Evolutionary conservation across 768 basidiomycete species (phyloP).

Genomic region (Naematelia encephala): DNA sequence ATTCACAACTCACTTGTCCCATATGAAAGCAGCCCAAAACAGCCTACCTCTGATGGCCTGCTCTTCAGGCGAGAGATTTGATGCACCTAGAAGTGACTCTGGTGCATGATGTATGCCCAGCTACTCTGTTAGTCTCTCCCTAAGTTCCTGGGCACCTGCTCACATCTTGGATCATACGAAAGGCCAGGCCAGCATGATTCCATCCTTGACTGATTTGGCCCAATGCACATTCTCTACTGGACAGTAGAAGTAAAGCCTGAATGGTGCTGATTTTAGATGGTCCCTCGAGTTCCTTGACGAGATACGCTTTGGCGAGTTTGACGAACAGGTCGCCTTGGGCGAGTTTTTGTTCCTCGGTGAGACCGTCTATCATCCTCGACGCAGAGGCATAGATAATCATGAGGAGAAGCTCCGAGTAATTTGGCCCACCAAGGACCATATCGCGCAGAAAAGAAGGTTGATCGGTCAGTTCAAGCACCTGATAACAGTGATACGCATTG

Average conservation of each 20-base stretch:
- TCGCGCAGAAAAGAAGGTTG: conserved; percentile 13
- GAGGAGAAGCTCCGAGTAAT: conserved; percentile 18
- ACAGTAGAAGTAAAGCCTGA: conserved; percentile 3
- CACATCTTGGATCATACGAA: conserved; percentile 19
- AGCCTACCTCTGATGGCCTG: conserved; percentile 10
- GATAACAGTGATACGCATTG: conserved; percentile 11
- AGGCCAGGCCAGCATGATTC: conserved; percentile 13
- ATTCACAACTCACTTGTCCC: conserved; percentile 25
- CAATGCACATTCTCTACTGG: conserved; percentile 8
- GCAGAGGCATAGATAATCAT: conserved; percentile 17
- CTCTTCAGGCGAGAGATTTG: conserved; percentile 11
- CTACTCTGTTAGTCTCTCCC: conserved; percentile 5
- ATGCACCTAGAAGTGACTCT: conserved; percentile 7
- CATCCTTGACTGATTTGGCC: conserved; percentile 5
- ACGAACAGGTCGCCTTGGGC: conserved; percentile 15
- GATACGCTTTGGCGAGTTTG: conserved; percentile 15
- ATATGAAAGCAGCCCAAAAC: conserved; percentile 22
- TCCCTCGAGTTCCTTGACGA: conserved; percentile 17
- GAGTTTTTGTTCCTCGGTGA: conserved; percentile 7
- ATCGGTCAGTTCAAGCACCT: conserved; percentile 13
- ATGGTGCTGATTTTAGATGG: conserved; percentile 6
- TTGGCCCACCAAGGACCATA: conserved; percentile 15
- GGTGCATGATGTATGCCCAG: conserved; percentile 16
- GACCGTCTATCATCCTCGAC: conserved; percentile 17
- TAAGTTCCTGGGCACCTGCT: neutral